These are phyloP conservation scores for Acanthamoeba rhysodes DNA, from an alignment of 208 protist species.

Conservation along the genomic window DNA sequence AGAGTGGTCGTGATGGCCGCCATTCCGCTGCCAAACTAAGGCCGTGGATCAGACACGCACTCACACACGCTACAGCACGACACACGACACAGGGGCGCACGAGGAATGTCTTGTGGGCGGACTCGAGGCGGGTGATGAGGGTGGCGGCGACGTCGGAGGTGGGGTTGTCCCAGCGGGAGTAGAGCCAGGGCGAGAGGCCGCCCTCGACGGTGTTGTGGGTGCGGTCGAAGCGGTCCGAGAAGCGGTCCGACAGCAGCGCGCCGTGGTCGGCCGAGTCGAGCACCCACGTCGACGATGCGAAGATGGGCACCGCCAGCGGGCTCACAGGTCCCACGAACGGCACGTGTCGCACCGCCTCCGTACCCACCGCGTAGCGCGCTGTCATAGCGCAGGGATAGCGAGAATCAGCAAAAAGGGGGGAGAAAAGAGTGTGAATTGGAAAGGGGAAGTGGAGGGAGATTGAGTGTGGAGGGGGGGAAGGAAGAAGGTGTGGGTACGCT, in stretches of 20 bases:
- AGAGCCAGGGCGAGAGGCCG: constrained; percentile 44
- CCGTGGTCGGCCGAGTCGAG: constrained; percentile 49
- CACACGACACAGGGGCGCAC: not conserved
- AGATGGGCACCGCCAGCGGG: constrained; percentile 45
- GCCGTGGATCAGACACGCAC: not conserved
- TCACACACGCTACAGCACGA: too few relatives aligned
- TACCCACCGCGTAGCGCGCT: not conserved
- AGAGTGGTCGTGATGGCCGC: constrained; percentile 65
- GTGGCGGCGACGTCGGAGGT: constrained; percentile 1
- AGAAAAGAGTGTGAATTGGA: too few relatives aligned
- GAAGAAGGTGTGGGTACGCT: too few relatives aligned
- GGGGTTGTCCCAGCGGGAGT: constrained; percentile 67
- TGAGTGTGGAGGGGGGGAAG: too few relatives aligned
- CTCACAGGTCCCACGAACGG: constrained; percentile 15
- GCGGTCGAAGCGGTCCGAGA: constrained; percentile 29
- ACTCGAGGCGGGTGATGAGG: constrained; percentile 61
- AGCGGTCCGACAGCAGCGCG: constrained; percentile 34
- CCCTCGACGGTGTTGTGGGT: constrained; percentile 11
- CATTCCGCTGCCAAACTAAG: constrained; percentile 59
- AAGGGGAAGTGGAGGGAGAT: not conserved
- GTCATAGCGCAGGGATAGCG: too few relatives aligned
- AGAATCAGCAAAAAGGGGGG: not conserved
- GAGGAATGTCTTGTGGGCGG: constrained; percentile 58
- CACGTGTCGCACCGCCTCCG: constrained; percentile 38
- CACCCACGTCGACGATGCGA: constrained; percentile 30